Evolutionary conservation across 2,329 filamentous ascomycete genomes (phyloP).

Genomic region (Colletotrichum somersetense): DNA sequence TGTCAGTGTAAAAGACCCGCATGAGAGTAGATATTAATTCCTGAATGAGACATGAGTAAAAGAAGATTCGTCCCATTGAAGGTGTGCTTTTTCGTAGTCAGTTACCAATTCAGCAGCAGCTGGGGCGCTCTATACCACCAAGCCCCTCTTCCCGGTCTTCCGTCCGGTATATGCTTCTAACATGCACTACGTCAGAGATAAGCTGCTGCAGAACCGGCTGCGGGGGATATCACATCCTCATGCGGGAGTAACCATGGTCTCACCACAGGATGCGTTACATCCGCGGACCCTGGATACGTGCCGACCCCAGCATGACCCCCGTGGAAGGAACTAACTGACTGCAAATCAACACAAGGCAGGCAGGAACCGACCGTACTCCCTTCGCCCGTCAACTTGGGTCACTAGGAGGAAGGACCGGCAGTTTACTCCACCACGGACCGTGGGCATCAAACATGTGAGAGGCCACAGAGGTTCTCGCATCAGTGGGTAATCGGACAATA

Average conservation of each 20-base stretch:
- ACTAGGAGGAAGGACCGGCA: neutral
- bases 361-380: neutral
- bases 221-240: neutral
- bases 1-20: neutral
- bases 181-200: neutral
- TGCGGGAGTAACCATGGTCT: neutral
- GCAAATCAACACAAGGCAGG: slow-evolving; percentile 5
- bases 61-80: too few relatives aligned
- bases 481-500: neutral
- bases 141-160: neutral
- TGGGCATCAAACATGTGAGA: neutral
- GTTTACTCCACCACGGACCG: neutral
- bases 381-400: neutral
- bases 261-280: neutral
- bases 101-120: too few relatives aligned
- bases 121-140: too few relatives aligned
- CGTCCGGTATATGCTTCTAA: neutral
- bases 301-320: neutral
- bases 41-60: neutral
- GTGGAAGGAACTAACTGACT: neutral
- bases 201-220: neutral
- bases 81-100: neutral
- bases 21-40: neutral
- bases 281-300: neutral
- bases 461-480: neutral